phyloP scores from a whole-genome alignment of 768 basidiomycete species.

The Mycena albidolilacea region DNA sequence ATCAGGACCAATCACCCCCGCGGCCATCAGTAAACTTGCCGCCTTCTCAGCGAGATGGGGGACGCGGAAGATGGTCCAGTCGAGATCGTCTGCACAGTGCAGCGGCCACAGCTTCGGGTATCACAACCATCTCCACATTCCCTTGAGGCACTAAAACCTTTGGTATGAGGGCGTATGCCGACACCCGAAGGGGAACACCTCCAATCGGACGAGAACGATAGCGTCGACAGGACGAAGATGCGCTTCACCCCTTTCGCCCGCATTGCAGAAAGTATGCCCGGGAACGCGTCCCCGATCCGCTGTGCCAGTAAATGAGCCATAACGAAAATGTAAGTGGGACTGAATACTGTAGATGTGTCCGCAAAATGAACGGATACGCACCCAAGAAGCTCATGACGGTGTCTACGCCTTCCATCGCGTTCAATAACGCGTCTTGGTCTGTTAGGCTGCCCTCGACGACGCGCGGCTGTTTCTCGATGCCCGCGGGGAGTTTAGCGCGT shows the following conservation, averaged over 20 bases:
- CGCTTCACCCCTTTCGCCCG: no score
- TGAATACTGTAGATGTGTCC: background rate
- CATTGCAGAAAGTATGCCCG: background rate
- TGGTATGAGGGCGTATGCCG: background rate
- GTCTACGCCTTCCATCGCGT: conserved; percentile 25
- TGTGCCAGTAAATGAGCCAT: no score
- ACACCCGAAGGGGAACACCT: background rate
- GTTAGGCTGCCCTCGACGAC: conserved; percentile 18
- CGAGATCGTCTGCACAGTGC: conserved; percentile 25
- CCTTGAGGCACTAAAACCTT: conserved; percentile 16
- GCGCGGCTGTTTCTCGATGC: conserved; percentile 9
- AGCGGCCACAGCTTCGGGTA: conserved; percentile 17
- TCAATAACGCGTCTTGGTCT: conserved; percentile 5
- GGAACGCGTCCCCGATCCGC: background rate
- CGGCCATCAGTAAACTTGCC: conserved; percentile 16
- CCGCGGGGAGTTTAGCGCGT: conserved; percentile 13
- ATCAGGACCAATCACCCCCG: conserved; percentile 17
- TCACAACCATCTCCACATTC: conserved; percentile 31
- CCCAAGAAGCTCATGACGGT: conserved; percentile 18
- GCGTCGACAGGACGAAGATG: no score
- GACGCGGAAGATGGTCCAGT: conserved; percentile 34
- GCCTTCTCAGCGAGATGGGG: conserved; percentile 17
- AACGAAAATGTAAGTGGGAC: no score
- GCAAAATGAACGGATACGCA: conserved; percentile 14
- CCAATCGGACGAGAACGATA: no score